phyloP scores from a whole-genome alignment of 2,329 filamentous ascomycete genomes.

The Bipolaris zeicola region DNA sequence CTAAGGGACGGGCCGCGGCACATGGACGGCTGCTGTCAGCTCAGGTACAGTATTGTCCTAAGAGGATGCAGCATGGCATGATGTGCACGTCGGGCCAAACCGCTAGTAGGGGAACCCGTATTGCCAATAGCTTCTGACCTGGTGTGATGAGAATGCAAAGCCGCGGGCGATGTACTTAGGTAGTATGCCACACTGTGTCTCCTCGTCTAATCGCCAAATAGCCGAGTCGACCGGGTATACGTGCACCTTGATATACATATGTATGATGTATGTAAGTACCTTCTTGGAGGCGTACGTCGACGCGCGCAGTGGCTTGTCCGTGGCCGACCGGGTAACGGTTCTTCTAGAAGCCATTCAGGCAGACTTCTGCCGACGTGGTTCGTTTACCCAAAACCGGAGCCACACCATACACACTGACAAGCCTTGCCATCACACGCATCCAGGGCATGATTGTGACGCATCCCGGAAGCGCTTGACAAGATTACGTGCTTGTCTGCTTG shows the following conservation, averaged over 20 bases:
- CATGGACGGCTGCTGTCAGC: constrained; percentile 16
- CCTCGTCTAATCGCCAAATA: constrained; percentile 42
- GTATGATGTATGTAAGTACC: not conserved
- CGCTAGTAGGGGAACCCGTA: not conserved
- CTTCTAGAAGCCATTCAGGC: constrained; percentile 36
- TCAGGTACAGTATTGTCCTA: not conserved
- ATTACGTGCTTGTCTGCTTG: constrained; percentile 3
- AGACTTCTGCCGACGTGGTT: constrained; percentile 21
- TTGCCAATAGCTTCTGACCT: constrained; percentile 23
- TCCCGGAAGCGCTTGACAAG: constrained; percentile 11
- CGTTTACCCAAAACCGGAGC: constrained; percentile 17
- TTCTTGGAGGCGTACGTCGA: not conserved
- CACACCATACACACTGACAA: constrained; percentile 4
- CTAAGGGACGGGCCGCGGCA: constrained; percentile 40
- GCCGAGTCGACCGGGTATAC: constrained; percentile 41
- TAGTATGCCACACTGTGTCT: constrained; percentile 11
- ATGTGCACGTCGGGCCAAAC: not conserved
- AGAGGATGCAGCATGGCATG: not conserved
- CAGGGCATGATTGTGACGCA: constrained; percentile 1
- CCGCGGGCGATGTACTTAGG: constrained; percentile 11
- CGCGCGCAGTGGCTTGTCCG: constrained; percentile 27
- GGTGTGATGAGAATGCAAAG: constrained; percentile 35
- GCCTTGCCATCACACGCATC: constrained; percentile 2
- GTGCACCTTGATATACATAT: constrained; percentile 34
- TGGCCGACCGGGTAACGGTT: constrained; percentile 29